These are phyloP conservation scores for Sclerotinia borealis DNA, from an alignment of 2,329 filamentous ascomycete species.

Conservation along the genomic window DNA sequence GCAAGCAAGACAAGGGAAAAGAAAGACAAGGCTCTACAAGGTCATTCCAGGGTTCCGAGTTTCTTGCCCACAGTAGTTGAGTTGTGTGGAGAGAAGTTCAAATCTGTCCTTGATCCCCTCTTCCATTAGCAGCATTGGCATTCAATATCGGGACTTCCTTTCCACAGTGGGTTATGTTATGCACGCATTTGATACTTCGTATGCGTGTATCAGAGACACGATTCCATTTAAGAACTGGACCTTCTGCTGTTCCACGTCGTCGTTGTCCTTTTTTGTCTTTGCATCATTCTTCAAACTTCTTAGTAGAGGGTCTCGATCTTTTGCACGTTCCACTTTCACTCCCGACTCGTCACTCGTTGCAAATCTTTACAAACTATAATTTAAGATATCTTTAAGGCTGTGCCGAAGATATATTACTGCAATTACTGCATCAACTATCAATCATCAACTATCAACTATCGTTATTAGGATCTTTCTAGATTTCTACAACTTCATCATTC, in stretches of 20 bases:
- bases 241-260: slow-evolving; percentile 6
- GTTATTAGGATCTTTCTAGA: not conserved
- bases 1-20: not conserved
- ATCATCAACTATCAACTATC: not conserved
- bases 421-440: not conserved
- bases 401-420: slow-evolving; percentile 3
- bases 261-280: not conserved
- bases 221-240: slow-evolving; percentile 4
- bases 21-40: not conserved
- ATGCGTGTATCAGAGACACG: slow-evolving; percentile 1
- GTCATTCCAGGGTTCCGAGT: not conserved
- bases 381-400: slow-evolving; percentile 1
- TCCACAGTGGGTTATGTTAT: not conserved
- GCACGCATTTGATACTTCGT: not conserved
- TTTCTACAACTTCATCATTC: not conserved
- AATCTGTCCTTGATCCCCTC: not conserved
- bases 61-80: not conserved
- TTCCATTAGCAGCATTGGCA: not conserved
- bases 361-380: not conserved
- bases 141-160: not conserved
- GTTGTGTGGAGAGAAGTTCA: not conserved
- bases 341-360: slow-evolving; percentile 10
- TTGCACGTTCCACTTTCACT: not conserved
- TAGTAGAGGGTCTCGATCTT: not conserved
- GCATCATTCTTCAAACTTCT: not conserved